Base-by-base conservation (phyloP, 176 grass and related monocot genomes). In the Chloris gayana region DNA sequence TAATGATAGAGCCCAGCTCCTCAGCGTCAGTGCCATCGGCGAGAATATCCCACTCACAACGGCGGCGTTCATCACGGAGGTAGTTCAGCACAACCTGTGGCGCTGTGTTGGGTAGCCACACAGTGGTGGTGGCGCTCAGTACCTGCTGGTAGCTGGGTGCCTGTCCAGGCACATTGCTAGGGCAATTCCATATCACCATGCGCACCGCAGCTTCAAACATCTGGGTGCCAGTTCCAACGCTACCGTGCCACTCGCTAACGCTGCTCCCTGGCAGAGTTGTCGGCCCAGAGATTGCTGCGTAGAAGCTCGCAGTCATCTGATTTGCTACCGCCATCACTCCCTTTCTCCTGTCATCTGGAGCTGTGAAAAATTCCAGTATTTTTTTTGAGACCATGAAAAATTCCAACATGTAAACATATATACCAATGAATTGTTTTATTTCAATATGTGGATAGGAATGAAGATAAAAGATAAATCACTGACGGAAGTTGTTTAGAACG, bases 261-360 rank as follows among this genome's bases (percentile, higher is more conserved):
- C 14, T 32, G 66, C 21, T 33, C 9, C 70, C 53, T 13, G 46
- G 37, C 24, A 84, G 32, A 4, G 22, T 21, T 15, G 31, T 13
- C 29, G 59, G 73, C 27, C 75, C 71, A 0, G 66, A 81, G 19
- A 92, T 25, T 3, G 80, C 71, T 0, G 61, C 1, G 50, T 69
- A 84, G 80, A 92, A 92, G 80, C 58, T 80, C 26, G 8, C 62
- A 13, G 34, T 92, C 90, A 92, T 89, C 59, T 51, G 58, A 17
- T 19, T 39, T 42, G 87, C 83, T 47, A 86, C 32, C 26, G 74
- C 74, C 60, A 89, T 6, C 57, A 92, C 12, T 39, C 51, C 42
- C 71, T n/a, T 77, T 15, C 32, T 73, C 15, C 74, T 60, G 25
- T 12, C 26, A 67, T 39, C 50, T 73, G 46, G 3, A 0, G 21